Conservation (phyloP, 495 filamentous ascomycete genomes). For the Penicillium cosmopolitanum region DNA sequence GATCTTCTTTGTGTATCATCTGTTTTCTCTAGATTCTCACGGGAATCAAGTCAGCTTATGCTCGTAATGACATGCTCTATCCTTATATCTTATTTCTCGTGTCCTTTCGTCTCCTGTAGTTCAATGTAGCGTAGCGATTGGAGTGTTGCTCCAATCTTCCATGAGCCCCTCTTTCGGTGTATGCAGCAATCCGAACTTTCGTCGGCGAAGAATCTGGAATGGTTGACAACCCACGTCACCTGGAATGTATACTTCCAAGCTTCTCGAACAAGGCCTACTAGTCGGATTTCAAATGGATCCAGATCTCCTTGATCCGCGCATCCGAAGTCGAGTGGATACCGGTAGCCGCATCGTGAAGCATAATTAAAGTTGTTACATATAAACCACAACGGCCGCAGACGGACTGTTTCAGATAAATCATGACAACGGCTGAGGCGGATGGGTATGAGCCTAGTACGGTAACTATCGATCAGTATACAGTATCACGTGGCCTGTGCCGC, state of each 20-base stretch:
- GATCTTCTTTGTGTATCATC: constrained; percentile 15
- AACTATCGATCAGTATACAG: background rate
- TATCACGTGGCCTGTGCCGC: too few relatives aligned
- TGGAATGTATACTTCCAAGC: too few relatives aligned
- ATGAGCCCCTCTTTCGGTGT: too few relatives aligned
- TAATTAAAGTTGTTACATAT: constrained; percentile 1
- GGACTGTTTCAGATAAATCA: constrained; percentile 2
- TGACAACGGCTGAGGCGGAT: background rate
- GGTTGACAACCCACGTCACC: too few relatives aligned
- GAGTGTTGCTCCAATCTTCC: background rate
- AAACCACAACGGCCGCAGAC: background rate
- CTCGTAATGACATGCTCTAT: constrained; percentile 27
- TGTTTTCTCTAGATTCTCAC: constrained; percentile 16
- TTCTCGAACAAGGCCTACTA: background rate
- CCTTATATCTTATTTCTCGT: background rate
- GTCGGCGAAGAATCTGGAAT: too few relatives aligned
- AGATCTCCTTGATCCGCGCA: background rate
- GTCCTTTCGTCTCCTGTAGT: background rate
- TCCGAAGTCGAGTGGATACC: background rate
- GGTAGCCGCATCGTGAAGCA: background rate
- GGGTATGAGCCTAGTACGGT: background rate
- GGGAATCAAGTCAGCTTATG: constrained; percentile 24
- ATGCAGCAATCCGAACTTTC: too few relatives aligned
- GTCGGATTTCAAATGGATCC: background rate
- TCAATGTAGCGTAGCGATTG: background rate